These are phyloP conservation scores for Kalanchoe fedtschenkoi DNA, from an alignment of 164 flowering plant species.

Conservation along the genomic window DNA sequence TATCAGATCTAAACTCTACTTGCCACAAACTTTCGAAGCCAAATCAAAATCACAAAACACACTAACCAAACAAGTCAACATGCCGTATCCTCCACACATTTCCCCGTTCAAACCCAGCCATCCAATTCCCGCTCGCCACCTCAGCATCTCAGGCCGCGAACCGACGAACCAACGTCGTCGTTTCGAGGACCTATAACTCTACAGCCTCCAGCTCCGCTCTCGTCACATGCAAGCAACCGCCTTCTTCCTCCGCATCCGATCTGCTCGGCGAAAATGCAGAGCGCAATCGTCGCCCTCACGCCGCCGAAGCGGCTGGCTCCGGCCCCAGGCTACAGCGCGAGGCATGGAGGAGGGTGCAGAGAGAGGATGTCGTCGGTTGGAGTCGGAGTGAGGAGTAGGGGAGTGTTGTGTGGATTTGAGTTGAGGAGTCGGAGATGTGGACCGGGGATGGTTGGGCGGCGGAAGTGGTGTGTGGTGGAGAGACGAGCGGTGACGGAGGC, in stretches of 20 bases:
- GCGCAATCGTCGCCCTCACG: not conserved
- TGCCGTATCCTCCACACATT: not conserved
- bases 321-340: not conserved
- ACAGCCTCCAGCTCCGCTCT: not conserved
- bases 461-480: conserved; percentile 3
- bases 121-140: not conserved
- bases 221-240: not conserved
- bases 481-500: conserved; percentile 17
- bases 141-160: not conserved
- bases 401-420: not conserved
- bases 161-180: not conserved
- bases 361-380: not conserved
- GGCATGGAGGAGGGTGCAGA: not conserved
- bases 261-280: not conserved
- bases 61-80: not conserved
- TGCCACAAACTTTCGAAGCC: not conserved
- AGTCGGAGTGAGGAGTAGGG: not conserved
- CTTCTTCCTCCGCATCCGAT: not conserved
- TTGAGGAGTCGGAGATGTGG: conserved; percentile 1
- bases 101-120: not conserved
- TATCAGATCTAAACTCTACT: too few relatives aligned
- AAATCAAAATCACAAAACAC: not conserved
- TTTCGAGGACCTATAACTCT: not conserved
- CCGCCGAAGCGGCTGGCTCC: not conserved
- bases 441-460: not conserved